Base-by-base conservation (phyloP, 2,329 filamentous ascomycete genomes). In the Capronia americana region DNA sequence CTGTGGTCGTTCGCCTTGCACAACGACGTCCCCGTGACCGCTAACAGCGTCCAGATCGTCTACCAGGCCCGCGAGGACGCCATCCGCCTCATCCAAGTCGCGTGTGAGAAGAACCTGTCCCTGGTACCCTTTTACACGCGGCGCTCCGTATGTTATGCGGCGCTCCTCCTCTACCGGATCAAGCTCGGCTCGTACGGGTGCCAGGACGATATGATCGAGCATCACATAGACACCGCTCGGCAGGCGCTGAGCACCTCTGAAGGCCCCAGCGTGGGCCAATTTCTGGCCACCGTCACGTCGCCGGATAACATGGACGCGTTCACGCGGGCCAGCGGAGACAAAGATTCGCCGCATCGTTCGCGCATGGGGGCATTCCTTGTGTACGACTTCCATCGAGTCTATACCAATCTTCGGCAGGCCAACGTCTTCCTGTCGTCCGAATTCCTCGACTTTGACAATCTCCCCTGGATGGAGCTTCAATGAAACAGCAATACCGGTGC, bases 1-100 rank as follows among this genome's bases (percentile, higher is more conserved):
- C 44, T 68, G 8, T 65, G 62, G 62, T 68, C 66, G 7, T 68
- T 65, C 32, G 58, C 59, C 0, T n/a, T 68, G 14, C 66, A 62
- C 38, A 55, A 65, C 30, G 66, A 68, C 62, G 48, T 65, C 12
- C 66, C 66, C 14, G 20, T 58, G n/a, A 46, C 63, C 1, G 34
- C 62, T 3, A 50, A 65, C n/a, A 54, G 34, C 3, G 30, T 65
- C n/a, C 53, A 62, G 12, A 58, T 65, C 23, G 26, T 55, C 44
- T 54, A 53, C 30, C 50, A 55, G 46, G 66, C 66, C 4, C 20
- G 56, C n/a, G 32, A 62, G 20, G 63, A 65, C 20, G 66, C 66
- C 3, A 50, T 65, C 20, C 30, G 59, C 26, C 57, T 68, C 24
- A 68, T 68, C 32, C 57, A 65, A 20, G n/a, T 65, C 24, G 58